These are phyloP conservation scores for Pythium periplocum DNA, from an alignment of 352 stramenopile genomes.

Conservation along the genomic window DNA sequence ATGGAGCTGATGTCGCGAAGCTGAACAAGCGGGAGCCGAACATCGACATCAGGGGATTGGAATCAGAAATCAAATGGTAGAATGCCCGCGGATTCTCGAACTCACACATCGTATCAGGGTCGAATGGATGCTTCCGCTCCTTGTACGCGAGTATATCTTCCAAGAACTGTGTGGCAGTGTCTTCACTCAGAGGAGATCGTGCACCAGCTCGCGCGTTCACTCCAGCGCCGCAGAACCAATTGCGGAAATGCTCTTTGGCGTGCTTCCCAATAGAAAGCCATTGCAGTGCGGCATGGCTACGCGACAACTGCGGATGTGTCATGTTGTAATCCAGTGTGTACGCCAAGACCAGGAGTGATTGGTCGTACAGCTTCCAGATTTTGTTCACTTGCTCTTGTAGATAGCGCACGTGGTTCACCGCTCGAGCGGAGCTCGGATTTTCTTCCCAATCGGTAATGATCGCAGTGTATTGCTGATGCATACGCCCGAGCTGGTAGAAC, in stretches of 20 bases:
- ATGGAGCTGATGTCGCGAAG: constrained; percentile 51
- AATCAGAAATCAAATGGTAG: constrained; percentile 74
- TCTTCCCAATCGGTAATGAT: constrained; percentile 75
- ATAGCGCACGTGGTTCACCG: constrained; percentile 50
- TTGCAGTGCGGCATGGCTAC: constrained; percentile 47
- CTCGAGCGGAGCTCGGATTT: constrained; percentile 34
- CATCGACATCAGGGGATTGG: constrained; percentile 68
- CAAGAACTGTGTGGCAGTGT: constrained; percentile 56
- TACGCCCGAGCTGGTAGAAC: constrained; percentile 75
- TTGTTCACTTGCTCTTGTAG: constrained; percentile 53
- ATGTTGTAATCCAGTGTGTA: constrained; percentile 80
- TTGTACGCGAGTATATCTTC: constrained; percentile 73
- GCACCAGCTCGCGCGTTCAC: background rate
- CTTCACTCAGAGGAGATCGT: constrained; percentile 36
- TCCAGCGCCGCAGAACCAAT: constrained; percentile 46
- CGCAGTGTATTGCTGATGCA: constrained; percentile 66
- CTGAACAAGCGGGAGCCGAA: constrained; percentile 72
- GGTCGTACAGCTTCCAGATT: constrained; percentile 75
- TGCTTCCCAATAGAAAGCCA: constrained; percentile 76
- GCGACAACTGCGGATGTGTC: constrained; percentile 34
- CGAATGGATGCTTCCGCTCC: constrained; percentile 72
- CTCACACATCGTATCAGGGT: constrained; percentile 63
- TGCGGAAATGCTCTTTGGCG: constrained; percentile 66
- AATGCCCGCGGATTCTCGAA: constrained; percentile 73
- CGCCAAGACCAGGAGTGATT: constrained; percentile 59